A percentile compares a stretch with the other conserved stretches of the same genome.
These are phyloP conservation scores for Sisymbrium irio DNA, from an alignment of 345 rosid species.

Conservation along the genomic window DNA sequence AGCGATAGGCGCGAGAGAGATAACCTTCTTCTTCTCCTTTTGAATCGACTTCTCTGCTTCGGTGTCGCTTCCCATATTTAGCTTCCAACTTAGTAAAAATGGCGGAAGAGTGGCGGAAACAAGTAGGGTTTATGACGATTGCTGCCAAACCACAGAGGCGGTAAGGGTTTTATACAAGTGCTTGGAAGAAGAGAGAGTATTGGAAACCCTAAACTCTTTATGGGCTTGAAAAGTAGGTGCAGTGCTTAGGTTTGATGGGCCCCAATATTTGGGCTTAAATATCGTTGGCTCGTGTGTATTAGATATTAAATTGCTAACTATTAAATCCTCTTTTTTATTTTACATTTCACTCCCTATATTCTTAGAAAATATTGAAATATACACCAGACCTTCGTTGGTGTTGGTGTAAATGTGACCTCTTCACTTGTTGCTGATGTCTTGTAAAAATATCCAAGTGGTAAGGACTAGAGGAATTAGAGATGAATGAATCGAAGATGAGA, in stretches of 20 bases:
- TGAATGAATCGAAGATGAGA: too few relatives aligned
- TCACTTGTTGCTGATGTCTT: too few relatives aligned
- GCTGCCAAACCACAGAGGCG: neutral
- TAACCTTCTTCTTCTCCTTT: slow-evolving; percentile 61
- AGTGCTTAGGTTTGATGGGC: neutral
- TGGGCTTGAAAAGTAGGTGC: neutral
- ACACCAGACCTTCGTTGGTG: too few relatives aligned
- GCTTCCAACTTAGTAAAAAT: neutral
- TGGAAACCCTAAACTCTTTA: slow-evolving; percentile 7
- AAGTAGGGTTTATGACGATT: slow-evolving; percentile 21
- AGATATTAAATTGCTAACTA: too few relatives aligned
- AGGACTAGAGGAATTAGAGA: too few relatives aligned
- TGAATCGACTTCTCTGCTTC: slow-evolving; percentile 61
- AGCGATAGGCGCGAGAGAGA: slow-evolving; percentile 77
- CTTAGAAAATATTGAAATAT: too few relatives aligned
- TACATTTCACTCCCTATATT: too few relatives aligned
- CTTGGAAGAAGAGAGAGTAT: neutral
- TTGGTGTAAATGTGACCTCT: too few relatives aligned
- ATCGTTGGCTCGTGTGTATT: too few relatives aligned
- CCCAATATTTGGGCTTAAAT: too few relatives aligned
- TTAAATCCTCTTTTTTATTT: too few relatives aligned
- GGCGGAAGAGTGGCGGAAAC: slow-evolving; percentile 26
- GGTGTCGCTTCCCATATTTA: slow-evolving; percentile 72
- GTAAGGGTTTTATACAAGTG: slow-evolving; percentile 22
- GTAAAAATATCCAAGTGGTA: too few relatives aligned